Conservation (phyloP, 2,329 filamentous ascomycete genomes). For the Fusarium staphyleae region DNA sequence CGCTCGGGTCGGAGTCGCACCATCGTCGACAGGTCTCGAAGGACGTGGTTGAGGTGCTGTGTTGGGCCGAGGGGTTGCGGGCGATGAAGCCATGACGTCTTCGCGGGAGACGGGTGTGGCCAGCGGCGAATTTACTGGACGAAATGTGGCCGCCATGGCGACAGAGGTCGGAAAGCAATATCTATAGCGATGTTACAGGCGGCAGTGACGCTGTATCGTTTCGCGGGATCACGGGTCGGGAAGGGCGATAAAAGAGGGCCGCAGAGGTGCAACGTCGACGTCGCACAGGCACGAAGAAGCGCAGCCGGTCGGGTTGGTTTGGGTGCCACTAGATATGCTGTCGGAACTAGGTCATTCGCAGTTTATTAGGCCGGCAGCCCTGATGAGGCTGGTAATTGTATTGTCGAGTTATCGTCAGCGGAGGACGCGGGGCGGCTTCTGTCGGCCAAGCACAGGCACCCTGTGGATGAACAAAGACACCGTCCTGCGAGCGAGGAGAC, state of each 20-base stretch:
- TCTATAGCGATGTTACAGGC: conserved; percentile 16
- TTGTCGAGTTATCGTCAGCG: conserved; percentile 36
- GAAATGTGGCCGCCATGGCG: conserved; percentile 57
- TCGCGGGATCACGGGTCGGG: conserved; percentile 16
- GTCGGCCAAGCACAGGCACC: conserved; percentile 33
- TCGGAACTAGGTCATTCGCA: conserved; percentile 27
- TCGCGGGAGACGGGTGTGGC: conserved; percentile 44
- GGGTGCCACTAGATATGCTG: conserved; percentile 25
- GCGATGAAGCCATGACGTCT: conserved; percentile 49
- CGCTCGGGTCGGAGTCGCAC: conserved; percentile 68
- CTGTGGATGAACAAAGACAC: conserved; percentile 16
- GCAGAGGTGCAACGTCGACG: conserved; percentile 20
- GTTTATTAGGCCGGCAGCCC: conserved; percentile 25
- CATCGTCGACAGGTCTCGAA: conserved; percentile 51
- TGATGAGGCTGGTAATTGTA: conserved; percentile 39
- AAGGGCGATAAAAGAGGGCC: conserved; percentile 18
- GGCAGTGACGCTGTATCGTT: conserved; percentile 12
- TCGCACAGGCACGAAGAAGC: conserved; percentile 33
- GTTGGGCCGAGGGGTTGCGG: conserved; percentile 47
- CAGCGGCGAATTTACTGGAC: conserved; percentile 56
- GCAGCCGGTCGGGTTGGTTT: conserved; percentile 27
- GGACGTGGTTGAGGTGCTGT: conserved; percentile 45
- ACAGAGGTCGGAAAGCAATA: conserved; percentile 29
- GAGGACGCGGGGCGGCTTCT: conserved; percentile 32
- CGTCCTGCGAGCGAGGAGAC: conserved; percentile 12